Percentiles rank a stretch among this genome's conserved stretches.
These are phyloP conservation scores for Claviceps paspali DNA, from an alignment of 2,329 filamentous ascomycete species.

Conservation along the genomic window DNA sequence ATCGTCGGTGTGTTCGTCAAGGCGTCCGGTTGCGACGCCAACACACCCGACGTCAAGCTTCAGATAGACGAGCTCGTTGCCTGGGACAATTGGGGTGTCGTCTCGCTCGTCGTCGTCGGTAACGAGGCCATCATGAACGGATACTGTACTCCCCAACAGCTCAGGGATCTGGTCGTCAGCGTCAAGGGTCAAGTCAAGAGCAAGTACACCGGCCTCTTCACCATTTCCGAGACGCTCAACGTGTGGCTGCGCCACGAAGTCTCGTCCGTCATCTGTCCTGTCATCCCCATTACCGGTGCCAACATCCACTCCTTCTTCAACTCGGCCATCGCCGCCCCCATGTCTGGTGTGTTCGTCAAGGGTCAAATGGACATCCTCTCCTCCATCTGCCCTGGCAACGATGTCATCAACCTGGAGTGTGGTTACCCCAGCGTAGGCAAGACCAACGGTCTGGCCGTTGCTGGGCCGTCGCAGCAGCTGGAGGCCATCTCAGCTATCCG, in stretches of 20 bases:
- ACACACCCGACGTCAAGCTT: slow-evolving; percentile 44
- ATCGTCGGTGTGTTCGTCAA: slow-evolving; percentile 84
- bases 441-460: slow-evolving; percentile 57
- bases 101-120: slow-evolving; percentile 70
- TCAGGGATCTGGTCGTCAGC: slow-evolving; percentile 54
- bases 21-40: slow-evolving; percentile 41
- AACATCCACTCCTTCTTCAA: slow-evolving; percentile 98
- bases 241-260: slow-evolving; percentile 54
- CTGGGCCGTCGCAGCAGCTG: slow-evolving; percentile 51
- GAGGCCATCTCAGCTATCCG: slow-evolving; percentile 59
- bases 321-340: slow-evolving; percentile 40
- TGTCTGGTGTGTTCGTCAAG: slow-evolving; percentile 64
- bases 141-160: slow-evolving; percentile 46
- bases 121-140: slow-evolving; percentile 81
- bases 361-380: slow-evolving; percentile 58
- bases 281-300: slow-evolving; percentile 63
- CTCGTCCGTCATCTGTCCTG: slow-evolving; percentile 46
- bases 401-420: slow-evolving; percentile 72
- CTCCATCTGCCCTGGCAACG: slow-evolving; percentile 53
- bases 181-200: slow-evolving; percentile 54
- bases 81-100: slow-evolving; percentile 61
- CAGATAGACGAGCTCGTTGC: slow-evolving; percentile 60
- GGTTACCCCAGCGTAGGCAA: slow-evolving; percentile 68
- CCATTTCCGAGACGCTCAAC: slow-evolving; percentile 75
- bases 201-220: slow-evolving; percentile 55